Base-by-base conservation (phyloP, 257 asterid species). In the Fraxinus excelsior region DNA sequence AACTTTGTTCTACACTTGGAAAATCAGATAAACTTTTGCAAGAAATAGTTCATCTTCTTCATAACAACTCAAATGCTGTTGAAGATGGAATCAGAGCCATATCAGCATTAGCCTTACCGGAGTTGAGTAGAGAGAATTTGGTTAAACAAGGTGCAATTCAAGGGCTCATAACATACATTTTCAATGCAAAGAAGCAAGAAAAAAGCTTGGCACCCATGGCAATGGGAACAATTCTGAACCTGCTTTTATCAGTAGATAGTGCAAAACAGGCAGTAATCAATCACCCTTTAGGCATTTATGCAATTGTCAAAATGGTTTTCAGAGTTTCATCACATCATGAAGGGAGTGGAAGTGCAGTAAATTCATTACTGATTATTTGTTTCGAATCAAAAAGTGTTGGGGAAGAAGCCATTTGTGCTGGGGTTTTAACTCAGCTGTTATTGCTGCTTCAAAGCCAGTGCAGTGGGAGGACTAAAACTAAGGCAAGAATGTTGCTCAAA, bases 361-460 rank as follows among this genome's bases (percentile, higher is more conserved):
- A 83, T 71, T 70, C 82, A 18, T 74, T 89, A 31, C 9, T 83
- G 71, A 60, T 70, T 14, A 0, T 89, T 16, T 89, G 94, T 67
- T 34, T 65, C 10, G 94, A 83, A 12, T 76, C 84, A 3, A 56
- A 29, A 10, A 38, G 34, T 7, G 89, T 66, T 62, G 68, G 68
- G 9, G 62, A 51, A 51, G 62, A 51, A 51, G 62, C 62, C 62
- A 51, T 51, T 51, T 51, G 25, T 51, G 62, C 62, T 51, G 62
- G 62, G 1, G 62, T 51, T 51, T 51, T 51, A 19, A 82, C 51
- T 42, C 51, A 42, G 51, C 13, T 86, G 78, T 62, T 89, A 77
- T 75, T 87, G 82, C 83, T 89, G 19, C 87, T 89, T 58, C 94
- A 89, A 72, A 89, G 94, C 82, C 92, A 87, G 78, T 87, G 89